These are phyloP conservation scores for Diatrype stigma DNA, from an alignment of 2,329 filamentous ascomycete genomes.

Conservation along the genomic window DNA sequence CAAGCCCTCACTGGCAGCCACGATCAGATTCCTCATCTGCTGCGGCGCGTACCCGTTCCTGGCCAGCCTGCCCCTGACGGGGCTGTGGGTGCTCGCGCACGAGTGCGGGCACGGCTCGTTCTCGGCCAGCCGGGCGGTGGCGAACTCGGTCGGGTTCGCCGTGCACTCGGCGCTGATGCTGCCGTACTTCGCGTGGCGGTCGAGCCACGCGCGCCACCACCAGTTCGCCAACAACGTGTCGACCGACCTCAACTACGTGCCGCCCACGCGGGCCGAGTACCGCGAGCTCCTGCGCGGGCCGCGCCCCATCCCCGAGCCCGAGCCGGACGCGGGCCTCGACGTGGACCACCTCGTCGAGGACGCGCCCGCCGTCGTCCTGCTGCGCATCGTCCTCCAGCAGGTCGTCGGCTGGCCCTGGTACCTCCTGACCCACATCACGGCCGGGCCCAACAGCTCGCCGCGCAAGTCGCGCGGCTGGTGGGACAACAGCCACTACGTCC, in stretches of 20 bases:
- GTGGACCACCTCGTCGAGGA: constrained; percentile 48
- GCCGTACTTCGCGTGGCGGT: constrained; percentile 11
- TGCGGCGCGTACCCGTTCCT: constrained; percentile 57
- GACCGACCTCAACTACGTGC: constrained; percentile 14
- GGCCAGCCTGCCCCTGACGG: constrained; percentile 61
- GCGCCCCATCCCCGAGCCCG: not conserved
- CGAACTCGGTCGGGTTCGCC: constrained; percentile 38
- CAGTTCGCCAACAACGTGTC: constrained; percentile 14
- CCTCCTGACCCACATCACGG: constrained; percentile 54
- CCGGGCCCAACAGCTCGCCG: constrained; percentile 43
- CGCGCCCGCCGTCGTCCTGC: constrained; percentile 50
- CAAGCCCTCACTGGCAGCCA: too few species aligned
- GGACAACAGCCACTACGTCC: constrained; percentile 53
- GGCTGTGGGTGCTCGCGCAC: constrained; percentile 67
- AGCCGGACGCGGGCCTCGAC: constrained; percentile 4
- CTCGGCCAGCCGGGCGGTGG: constrained; percentile 44
- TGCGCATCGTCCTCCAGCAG: constrained; percentile 56
- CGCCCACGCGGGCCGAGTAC: constrained; percentile 7
- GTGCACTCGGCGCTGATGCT: constrained; percentile 10
- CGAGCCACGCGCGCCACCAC: constrained; percentile 12
- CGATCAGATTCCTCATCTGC: constrained; percentile 34
- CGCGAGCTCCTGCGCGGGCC: not conserved
- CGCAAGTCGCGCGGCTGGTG: constrained; percentile 32
- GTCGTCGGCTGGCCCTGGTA: constrained; percentile 61
- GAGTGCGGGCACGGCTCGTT: constrained; percentile 66